Evolutionary conservation across 75 land plant species (phyloP), one percentile per base, ranked within the genome.

Genomic region (Picea sitchensis): DNA sequence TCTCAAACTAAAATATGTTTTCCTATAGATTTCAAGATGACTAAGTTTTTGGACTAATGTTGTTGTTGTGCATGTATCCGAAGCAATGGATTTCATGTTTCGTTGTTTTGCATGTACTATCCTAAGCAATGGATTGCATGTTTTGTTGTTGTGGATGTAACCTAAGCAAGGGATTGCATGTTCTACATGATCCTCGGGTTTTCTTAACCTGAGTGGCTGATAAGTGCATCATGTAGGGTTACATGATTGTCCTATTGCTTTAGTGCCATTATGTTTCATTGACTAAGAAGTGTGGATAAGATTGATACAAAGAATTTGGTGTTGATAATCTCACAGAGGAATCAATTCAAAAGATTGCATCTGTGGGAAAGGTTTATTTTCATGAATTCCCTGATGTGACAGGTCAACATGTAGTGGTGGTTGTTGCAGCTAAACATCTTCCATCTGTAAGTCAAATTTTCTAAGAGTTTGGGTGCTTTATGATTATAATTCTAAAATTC

Each of bases 221-320:
- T 34, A 38, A 34, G 15, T 34, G 20, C 15, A 20, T 41, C 26
- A 7, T 38, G 13, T 44, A 7, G 21, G 5, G 41, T 18, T 71
- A n/a, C n/a, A 44, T 20, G 41, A 71, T 1, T 15, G 3, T n/a
- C 1, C 44, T 44, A 20, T 56, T 71, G 5, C 51, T 34, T 36
- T 5, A 44, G n/a, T 38, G 18, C 11, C 56, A 20, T 41, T 75
- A 59, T 5, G 20, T 75, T 73, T 75, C 72, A 81, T 82, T 82
- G 64, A 78, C 73, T 61, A 21, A 8, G 26, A 75, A 32, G 56
- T 59, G 58, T 38, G 71, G 20, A 14, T 57, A 96, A 98, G 86
- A 82, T 83, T 98, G 99, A 98, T 91, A 96, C 41, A 82, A 85
- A 79, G 99, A 98, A 36, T 95, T 95, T 88, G 91, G 96, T 36